Evolutionary conservation across 345 rosid species (phyloP), one percentile per base, ranked within the genome.

Genomic region (Corymbia maculata): DNA sequence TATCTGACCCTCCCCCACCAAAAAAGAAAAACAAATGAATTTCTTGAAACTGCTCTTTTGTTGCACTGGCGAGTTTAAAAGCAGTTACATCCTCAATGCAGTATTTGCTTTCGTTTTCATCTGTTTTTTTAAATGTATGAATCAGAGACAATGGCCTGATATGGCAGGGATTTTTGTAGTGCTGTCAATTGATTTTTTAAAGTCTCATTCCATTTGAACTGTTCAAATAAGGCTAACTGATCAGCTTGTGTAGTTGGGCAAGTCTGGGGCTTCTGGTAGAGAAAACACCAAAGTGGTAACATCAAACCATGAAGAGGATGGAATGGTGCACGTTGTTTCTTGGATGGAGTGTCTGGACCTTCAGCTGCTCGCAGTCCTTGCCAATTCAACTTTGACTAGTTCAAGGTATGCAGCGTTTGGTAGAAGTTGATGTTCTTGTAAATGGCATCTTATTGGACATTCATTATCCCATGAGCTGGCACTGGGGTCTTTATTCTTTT

Each of bases 281-380:
- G 85, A 24, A 59, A 87, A 51, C 7, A 45, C 85, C 28, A 57
- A 53, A 55, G 79, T 79, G 14, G 50, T 75, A 13, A 55, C 49
- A 21, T 30, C 49, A 17, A 86, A 70, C 32, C 75, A 57, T 61
- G 88, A 82, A 85, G 91, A 91, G 9, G 92, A 90, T 88, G 94
- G 90, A 36, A 53, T 88, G 47, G 85, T 93, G 68, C 93, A 93
- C 45, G 70, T 93, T 36, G 93, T 91, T 36, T 93, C 93, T 44
- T 93, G 93, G 93, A 88, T 91, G 93, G 88, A 92, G n/a, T 91
- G 93, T 85, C 85, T 93, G 79, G 93, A 93, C 92, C 93, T 93
- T 85, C 89, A 88, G 49, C 30, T 89, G 85, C 92, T 93, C 64
- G 92, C 92, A 44, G 93, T 93, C 87, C 92, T 93, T 10, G 89